Base-by-base conservation (phyloP, 2,329 filamentous ascomycete species). In the Talaromyces sp. region DNA sequence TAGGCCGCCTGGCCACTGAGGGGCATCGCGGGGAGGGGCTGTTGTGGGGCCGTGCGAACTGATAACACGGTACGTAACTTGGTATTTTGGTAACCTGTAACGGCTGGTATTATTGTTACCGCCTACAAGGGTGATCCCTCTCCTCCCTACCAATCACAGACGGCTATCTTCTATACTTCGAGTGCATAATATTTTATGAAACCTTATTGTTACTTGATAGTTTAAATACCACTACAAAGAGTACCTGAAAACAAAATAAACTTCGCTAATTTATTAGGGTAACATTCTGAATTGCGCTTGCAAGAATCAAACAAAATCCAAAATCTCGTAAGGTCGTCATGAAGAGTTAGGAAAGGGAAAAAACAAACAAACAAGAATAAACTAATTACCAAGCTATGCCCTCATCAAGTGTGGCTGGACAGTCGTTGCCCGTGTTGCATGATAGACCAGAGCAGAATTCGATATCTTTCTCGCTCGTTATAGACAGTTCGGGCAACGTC, bases 401-500 rank as follows among this genome's bases (percentile, higher is more conserved):
- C 51, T 63, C 55, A 36, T 63, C 57, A 56, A 31, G 56, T 30
- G 44, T n/a, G 52, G 47, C 60, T 18, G 64, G 58, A 36, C 65
- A 68, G 60, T 66, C 64, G 2, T 59, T 56, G 28, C 59, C 60
- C 1, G 55, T 63, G n/a, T 62, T 53, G 27, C 58, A 63, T 14
- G 61, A 61, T 56, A 73, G 42, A 42, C 67, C 69, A 9, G 67
- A 63, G 58, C 72, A 74, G 47, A 75, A 73, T 10, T 71, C 67
- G 42, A 72, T 60, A 51, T 76, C 74, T 18, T 73, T 68, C 63
- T 70, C 62, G 55, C 66, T 73, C 5, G 66, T 67, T 1, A 62
- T 28, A 8, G 69, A 72, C 36, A 64, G 64, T 16, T 61, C 57
- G 10, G 73, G 72, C n/a, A 76, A 59, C 3, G 47, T 67, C 62